These are phyloP conservation scores for Phylloporus arenicola DNA, from an alignment of 768 basidiomycete species.

Conservation along the genomic window DNA sequence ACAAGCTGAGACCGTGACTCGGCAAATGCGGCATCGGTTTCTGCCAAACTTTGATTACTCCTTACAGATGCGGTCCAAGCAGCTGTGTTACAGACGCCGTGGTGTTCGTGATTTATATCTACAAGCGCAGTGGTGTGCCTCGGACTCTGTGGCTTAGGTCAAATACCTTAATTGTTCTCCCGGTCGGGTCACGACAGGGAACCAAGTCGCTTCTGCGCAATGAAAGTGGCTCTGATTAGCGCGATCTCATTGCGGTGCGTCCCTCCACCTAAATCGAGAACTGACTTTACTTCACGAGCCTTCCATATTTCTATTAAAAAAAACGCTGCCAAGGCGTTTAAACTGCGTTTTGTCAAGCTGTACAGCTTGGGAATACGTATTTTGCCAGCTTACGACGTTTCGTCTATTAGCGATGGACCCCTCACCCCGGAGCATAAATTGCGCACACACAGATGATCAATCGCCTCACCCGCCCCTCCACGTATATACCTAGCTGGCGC, in stretches of 20 bases:
- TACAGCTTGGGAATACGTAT: conserved; percentile 33
- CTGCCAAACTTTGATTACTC: conserved; percentile 21
- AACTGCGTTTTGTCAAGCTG: conserved; percentile 25
- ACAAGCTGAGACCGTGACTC: conserved; percentile 14
- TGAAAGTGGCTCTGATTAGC: conserved; percentile 19
- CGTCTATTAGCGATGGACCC: conserved; percentile 20
- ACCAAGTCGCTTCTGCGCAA: conserved; percentile 14
- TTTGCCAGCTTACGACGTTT: conserved; percentile 27
- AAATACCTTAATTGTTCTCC: conserved; percentile 6
- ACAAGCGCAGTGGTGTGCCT: background rate
- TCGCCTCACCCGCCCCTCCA: conserved; percentile 11
- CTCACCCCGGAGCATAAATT: conserved; percentile 27
- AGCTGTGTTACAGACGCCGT: conserved; percentile 12
- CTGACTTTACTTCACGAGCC: conserved; percentile 23
- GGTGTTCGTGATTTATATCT: background rate
- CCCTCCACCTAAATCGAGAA: conserved; percentile 22
- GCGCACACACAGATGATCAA: conserved; percentile 9
- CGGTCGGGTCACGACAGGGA: conserved; percentile 10
- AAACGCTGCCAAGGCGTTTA: conserved; percentile 21
- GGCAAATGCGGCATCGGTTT: conserved; percentile 4
- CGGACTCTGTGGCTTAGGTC: background rate
- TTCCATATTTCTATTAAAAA: conserved; percentile 24
- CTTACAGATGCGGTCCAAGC: conserved; percentile 1
- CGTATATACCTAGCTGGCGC: background rate
- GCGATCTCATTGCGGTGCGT: background rate